Evolutionary conservation across 2,329 filamentous ascomycete species (phyloP).

Genomic region (Colletotrichum acutatum): DNA sequence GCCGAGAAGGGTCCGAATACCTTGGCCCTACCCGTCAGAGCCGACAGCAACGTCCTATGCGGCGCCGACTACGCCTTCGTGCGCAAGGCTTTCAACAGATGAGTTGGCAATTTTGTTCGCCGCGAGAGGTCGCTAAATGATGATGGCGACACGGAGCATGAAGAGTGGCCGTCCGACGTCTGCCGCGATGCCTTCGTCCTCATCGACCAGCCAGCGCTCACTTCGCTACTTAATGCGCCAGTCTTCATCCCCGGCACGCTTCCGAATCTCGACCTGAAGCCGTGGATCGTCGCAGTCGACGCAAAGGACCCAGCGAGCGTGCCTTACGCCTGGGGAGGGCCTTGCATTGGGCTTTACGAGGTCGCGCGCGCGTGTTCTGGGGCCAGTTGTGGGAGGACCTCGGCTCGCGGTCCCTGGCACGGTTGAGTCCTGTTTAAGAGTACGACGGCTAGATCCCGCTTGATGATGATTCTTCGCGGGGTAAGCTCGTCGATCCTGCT

Average conservation of each 20-base stretch:
- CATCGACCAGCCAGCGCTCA: not conserved
- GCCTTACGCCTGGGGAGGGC: not conserved
- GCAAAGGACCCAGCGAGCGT: not conserved
- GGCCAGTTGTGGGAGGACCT: not conserved
- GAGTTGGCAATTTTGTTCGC: not conserved
- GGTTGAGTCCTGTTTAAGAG: not conserved
- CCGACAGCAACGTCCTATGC: not conserved
- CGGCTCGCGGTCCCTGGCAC: not conserved
- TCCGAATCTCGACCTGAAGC: not conserved
- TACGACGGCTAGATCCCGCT: not conserved
- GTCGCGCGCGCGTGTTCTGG: not conserved
- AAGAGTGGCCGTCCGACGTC: not conserved
- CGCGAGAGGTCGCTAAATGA: not conserved
- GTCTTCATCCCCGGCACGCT: not conserved
- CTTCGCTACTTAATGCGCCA: not conserved
- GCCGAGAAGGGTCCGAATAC: not conserved
- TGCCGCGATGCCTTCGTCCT: slow-evolving; percentile 1
- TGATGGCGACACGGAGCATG: not conserved
- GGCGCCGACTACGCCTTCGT: not conserved
- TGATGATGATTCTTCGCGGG: not conserved
- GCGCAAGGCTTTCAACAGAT: not conserved
- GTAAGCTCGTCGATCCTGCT: not conserved
- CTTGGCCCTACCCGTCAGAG: not conserved
- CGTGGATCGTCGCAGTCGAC: not conserved
- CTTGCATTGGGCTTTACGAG: not conserved